Conservation (phyloP, 208 protist species). For the Crithidia sp. region DNA sequence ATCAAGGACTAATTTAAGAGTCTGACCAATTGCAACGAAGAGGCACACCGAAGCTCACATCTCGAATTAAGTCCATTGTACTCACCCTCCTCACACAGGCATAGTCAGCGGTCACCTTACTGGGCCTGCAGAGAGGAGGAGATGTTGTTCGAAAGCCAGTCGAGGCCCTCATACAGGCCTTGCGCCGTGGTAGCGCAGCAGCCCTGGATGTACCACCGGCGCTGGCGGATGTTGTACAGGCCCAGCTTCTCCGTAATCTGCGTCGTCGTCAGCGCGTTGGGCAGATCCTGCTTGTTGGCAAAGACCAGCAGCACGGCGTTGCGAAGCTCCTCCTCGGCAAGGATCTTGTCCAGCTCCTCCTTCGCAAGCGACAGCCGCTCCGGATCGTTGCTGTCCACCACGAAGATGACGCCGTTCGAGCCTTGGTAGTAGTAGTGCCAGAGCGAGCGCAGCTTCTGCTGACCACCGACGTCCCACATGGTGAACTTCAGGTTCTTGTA, state of each 20-base stretch:
- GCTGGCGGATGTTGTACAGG: conserved; percentile 92
- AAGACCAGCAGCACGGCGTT: conserved; percentile 97
- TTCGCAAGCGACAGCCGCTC: conserved; percentile 92
- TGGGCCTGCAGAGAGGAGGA: conserved; percentile 18
- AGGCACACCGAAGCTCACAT: neutral
- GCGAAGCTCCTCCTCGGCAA: conserved; percentile 97
- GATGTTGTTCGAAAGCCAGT: conserved; percentile 90
- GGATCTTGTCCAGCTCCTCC: conserved; percentile 96
- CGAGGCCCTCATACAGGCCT: conserved; percentile 93
- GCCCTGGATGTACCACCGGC: conserved; percentile 94
- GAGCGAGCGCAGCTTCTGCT: conserved; percentile 96
- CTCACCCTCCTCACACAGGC: no score
- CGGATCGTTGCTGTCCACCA: conserved; percentile 97
- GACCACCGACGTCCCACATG: conserved; percentile 97
- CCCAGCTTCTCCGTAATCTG: conserved; percentile 97
- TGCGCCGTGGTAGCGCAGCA: conserved; percentile 93
- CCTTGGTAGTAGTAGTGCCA: conserved; percentile 98
- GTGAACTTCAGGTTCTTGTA: conserved; percentile 98
- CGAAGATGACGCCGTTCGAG: conserved; percentile 97
- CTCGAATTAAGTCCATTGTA: neutral
- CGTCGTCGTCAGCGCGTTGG: conserved; percentile 96
- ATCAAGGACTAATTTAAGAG: neutral
- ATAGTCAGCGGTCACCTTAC: no score
- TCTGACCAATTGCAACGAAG: neutral
- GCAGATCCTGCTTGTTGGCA: conserved; percentile 99